phyloP scores from a whole-genome alignment of 495 filamentous ascomycete species.

The Tuber borchii region DNA sequence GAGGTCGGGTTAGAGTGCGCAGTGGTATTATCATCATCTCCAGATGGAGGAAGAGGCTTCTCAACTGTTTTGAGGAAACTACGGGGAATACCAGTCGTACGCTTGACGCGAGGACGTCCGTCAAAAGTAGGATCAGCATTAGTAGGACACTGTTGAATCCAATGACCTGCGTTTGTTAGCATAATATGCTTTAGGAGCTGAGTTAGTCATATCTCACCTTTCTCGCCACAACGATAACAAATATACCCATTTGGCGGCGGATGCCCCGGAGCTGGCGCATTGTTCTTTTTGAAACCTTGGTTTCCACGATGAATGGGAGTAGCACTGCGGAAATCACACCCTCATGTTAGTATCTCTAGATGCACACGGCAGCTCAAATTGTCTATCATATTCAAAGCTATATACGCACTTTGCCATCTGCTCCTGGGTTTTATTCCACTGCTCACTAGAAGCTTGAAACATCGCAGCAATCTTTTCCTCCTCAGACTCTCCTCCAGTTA shows the following conservation, averaged over 20 bases:
- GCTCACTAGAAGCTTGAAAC: constrained; percentile 73
- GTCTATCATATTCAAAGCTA: constrained; percentile 36
- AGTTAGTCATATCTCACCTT: constrained; percentile 50
- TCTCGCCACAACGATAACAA: constrained; percentile 96
- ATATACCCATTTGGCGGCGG: constrained; percentile 88
- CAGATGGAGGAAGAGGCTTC: constrained; percentile 68
- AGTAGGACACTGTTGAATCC: constrained; percentile 94
- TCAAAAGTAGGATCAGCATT: constrained; percentile 96
- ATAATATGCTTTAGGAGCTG: constrained; percentile 3
- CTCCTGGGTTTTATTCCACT: constrained; percentile 82
- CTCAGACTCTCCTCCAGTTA: constrained; percentile 51
- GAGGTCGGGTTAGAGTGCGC: constrained; percentile 57
- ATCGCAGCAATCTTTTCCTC: constrained; percentile 87
- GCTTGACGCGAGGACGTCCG: constrained; percentile 79
- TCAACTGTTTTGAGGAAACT: constrained; percentile 91
- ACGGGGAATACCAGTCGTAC: constrained; percentile 90
- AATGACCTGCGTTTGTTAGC: constrained; percentile 58
- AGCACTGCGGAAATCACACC: constrained; percentile 47
- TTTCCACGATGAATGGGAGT: constrained; percentile 56
- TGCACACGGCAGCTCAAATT: constrained; percentile 18
- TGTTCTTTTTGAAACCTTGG: constrained; percentile 51
- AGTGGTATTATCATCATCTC: constrained; percentile 56
- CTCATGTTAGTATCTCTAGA: constrained; percentile 30
- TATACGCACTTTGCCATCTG: constrained; percentile 78
- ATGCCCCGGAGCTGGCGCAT: constrained; percentile 70